These are phyloP conservation scores for Comarum palustre DNA, from an alignment of 306 rosid species.

Conservation along the genomic window DNA sequence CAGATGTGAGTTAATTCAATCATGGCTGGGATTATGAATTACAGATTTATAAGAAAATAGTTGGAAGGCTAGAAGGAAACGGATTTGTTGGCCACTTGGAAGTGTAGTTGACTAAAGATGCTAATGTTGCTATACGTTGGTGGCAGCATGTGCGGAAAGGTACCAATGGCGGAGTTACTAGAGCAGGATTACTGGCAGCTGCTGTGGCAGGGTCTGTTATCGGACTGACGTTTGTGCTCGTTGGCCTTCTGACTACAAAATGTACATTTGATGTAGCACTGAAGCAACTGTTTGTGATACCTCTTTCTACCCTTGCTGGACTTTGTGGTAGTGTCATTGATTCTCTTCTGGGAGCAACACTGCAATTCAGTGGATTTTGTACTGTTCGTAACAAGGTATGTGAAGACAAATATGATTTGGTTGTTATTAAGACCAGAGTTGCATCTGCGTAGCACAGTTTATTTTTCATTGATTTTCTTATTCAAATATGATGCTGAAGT, in stretches of 20 bases:
- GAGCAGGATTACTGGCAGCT: constrained; percentile 79
- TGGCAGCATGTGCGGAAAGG: constrained; percentile 80
- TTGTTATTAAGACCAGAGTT: neutral
- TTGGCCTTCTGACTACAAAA: constrained; percentile 54
- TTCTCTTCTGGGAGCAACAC: constrained; percentile 91
- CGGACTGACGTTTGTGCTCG: constrained; percentile 55
- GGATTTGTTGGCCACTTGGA: constrained; percentile 12
- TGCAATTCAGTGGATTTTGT: constrained; percentile 90
- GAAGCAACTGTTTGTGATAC: constrained; percentile 77
- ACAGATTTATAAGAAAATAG: neutral
- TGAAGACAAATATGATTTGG: neutral
- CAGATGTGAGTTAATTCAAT: neutral
- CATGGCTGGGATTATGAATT: constrained; percentile 5
- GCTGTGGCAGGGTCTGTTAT: constrained; percentile 69
- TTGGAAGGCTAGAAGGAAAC: constrained; percentile 13
- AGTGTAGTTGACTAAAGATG: constrained; percentile 17
- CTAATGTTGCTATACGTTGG: constrained; percentile 17
- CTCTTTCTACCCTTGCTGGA: constrained; percentile 70
- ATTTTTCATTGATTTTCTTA: neutral
- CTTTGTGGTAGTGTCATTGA: constrained; percentile 72
- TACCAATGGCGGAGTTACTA: constrained; percentile 87
- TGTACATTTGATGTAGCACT: constrained; percentile 43
- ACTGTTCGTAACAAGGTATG: constrained; percentile 74
- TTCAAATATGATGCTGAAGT: constrained; percentile 16
- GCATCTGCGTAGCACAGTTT: neutral